A percentile compares a stretch with the other conserved stretches of the same genome.
phyloP scores from a whole-genome alignment of 176 grass and related monocot species.

The Olyra latifolia region DNA sequence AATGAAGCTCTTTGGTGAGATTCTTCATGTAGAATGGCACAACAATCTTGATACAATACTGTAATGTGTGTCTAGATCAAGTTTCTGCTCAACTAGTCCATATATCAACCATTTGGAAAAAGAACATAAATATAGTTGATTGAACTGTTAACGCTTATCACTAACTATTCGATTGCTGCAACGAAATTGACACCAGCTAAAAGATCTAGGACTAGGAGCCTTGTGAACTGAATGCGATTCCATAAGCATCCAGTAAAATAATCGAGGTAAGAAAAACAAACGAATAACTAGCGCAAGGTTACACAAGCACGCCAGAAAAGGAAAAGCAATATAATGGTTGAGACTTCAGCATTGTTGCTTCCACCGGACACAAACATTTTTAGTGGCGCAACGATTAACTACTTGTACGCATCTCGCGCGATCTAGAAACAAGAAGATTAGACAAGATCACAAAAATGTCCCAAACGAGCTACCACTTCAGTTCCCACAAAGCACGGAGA shows the following conservation, averaged over 20 bases:
- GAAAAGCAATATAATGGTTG: neutral
- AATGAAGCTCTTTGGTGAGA: neutral
- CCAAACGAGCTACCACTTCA: neutral
- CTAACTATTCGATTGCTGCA: neutral
- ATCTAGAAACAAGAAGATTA: neutral
- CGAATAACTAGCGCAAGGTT: too few species aligned
- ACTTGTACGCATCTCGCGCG: neutral
- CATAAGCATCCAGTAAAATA: neutral
- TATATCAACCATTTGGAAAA: neutral
- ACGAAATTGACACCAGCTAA: neutral
- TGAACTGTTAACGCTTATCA: neutral
- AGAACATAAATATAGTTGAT: neutral
- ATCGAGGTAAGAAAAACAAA: neutral
- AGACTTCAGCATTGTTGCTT: neutral
- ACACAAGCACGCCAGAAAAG: neutral
- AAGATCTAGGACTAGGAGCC: neutral
- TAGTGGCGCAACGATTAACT: neutral
- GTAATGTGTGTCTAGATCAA: neutral
- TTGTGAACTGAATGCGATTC: neutral
- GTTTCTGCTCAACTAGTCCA: neutral
- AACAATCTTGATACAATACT: neutral
- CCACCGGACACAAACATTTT: neutral
- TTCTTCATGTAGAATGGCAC: neutral
- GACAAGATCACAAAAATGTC: neutral
- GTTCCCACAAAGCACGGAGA: neutral